These are phyloP conservation scores for Fusarium stilboides DNA, from an alignment of 2,329 filamentous ascomycete species.

Conservation along the genomic window DNA sequence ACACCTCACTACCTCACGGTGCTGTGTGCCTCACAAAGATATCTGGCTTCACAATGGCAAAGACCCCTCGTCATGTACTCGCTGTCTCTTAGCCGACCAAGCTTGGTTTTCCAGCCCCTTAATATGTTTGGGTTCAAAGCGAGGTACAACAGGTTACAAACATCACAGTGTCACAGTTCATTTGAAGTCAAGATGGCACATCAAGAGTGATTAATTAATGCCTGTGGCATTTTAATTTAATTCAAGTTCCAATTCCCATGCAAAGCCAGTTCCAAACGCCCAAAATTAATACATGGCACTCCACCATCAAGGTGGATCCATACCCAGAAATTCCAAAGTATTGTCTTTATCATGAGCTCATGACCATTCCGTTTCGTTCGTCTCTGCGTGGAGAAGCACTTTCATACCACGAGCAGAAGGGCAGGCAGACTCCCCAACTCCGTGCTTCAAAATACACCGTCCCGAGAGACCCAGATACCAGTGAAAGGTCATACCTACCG, in stretches of 20 bases:
- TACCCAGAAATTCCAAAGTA: slow-evolving; percentile 25
- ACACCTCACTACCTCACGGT: too few relatives aligned
- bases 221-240: slow-evolving; percentile 37
- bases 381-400: slow-evolving; percentile 62
- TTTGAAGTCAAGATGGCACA: not conserved
- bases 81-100: too few relatives aligned
- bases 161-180: not conserved
- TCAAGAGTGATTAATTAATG: slow-evolving; percentile 28
- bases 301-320: slow-evolving; percentile 14
- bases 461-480: slow-evolving; percentile 59
- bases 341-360: slow-evolving; percentile 45
- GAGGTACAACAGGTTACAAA: too few relatives aligned
- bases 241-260: slow-evolving; percentile 10
- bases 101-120: too few relatives aligned
- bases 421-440: slow-evolving; percentile 64
- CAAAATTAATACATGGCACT: slow-evolving; percentile 27
- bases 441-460: slow-evolving; percentile 66
- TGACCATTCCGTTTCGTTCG: slow-evolving; percentile 54
- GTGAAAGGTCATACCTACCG: slow-evolving; percentile 65
- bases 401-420: slow-evolving; percentile 66
- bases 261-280: slow-evolving; percentile 26
- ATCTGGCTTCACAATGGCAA: too few relatives aligned
- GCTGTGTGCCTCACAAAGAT: too few relatives aligned
- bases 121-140: too few relatives aligned
- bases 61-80: too few relatives aligned